These are phyloP conservation scores for Anethum foeniculum DNA, from an alignment of 140 eudicot genomes.

Conservation along the genomic window DNA sequence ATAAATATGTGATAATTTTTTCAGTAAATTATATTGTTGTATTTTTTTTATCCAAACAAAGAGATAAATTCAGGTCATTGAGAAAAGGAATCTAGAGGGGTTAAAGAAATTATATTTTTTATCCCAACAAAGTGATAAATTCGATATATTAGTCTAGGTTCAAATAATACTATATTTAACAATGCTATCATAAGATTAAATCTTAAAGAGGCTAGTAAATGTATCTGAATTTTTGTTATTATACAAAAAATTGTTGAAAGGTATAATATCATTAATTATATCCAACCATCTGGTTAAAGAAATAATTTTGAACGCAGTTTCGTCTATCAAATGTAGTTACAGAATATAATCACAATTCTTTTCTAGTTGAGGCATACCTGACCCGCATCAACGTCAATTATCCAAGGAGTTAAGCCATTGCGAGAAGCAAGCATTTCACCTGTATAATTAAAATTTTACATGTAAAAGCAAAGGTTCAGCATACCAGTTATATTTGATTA, in stretches of 20 bases:
- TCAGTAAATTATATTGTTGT: not conserved
- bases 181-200: too few species aligned
- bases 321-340: not conserved
- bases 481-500: not conserved
- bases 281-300: not conserved
- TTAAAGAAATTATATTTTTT: not conserved
- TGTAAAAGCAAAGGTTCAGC: not conserved
- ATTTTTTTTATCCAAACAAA: not conserved
- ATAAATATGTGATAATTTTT: not conserved
- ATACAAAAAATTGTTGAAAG: too few species aligned
- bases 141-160: not conserved
- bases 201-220: not conserved
- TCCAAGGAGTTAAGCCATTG: not conserved
- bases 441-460: not conserved
- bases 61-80: not conserved
- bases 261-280: too few species aligned
- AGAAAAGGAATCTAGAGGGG: not conserved
- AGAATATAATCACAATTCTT: too few species aligned
- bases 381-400: not conserved
- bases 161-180: not conserved
- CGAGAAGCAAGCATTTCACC: not conserved
- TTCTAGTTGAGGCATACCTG: not conserved
- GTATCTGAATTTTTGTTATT: too few species aligned
- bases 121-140: not conserved
- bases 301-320: not conserved